Conservation (phyloP, 106 monocot genomes). For the Dioscorea zingiberensis region DNA sequence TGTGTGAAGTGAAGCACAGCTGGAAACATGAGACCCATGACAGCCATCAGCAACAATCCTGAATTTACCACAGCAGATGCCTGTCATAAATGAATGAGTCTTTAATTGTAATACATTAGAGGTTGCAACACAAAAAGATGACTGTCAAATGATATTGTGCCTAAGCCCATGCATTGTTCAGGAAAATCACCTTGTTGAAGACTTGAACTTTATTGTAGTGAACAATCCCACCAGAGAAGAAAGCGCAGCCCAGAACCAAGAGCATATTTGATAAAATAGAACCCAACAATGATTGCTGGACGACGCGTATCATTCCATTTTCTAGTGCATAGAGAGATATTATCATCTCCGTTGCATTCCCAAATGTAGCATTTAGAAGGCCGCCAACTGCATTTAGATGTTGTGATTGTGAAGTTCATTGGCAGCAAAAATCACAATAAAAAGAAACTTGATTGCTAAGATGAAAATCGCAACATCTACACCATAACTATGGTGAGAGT, state of each 20-base stretch:
- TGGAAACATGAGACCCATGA: conserved; percentile 91
- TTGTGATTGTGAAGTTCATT: neutral
- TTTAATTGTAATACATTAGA: neutral
- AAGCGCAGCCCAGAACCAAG: conserved; percentile 93
- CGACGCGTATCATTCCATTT: conserved; percentile 94
- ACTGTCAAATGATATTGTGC: neutral
- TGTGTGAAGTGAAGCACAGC: conserved; percentile 97
- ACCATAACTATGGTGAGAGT: no score
- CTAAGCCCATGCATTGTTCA: neutral
- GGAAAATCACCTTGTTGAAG: conserved; percentile 74
- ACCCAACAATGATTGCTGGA: conserved; percentile 93
- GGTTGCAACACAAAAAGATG: neutral
- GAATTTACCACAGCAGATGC: conserved; percentile 92
- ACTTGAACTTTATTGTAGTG: conserved; percentile 77
- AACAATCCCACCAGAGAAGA: conserved; percentile 82
- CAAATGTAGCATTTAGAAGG: conserved; percentile 96
- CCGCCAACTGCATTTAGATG: conserved; percentile 75
- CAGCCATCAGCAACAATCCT: conserved; percentile 91
- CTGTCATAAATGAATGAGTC: conserved; percentile 35
- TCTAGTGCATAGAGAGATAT: conserved; percentile 90
- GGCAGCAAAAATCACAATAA: neutral
- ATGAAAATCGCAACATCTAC: neutral
- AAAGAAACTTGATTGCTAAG: no score
- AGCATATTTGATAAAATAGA: conserved; percentile 99
- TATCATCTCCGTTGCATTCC: conserved; percentile 99